Percentiles rank a stretch among this genome's conserved stretches.
Evolutionary conservation across 108 stramenopile species (phyloP).

Genomic region (Pseudonitzschia multiseries): DNA sequence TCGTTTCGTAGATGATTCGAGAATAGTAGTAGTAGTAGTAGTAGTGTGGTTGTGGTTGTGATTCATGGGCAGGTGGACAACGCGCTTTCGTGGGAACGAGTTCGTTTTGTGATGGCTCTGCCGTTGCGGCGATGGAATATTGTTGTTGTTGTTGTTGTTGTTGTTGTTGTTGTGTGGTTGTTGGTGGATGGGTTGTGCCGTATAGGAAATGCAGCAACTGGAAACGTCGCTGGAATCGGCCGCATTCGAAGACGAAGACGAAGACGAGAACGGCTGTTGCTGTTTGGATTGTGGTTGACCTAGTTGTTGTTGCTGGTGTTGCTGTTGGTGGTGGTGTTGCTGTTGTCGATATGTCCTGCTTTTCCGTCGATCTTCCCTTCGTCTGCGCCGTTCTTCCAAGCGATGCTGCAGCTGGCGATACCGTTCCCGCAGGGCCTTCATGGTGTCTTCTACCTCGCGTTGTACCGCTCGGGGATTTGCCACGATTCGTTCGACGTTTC

Average conservation of each 20-base stretch:
- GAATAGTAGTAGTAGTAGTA: too few species aligned
- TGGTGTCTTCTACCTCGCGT: conserved; percentile 58
- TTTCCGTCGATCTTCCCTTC: background rate
- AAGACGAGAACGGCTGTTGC: conserved; percentile 1
- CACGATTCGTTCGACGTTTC: conserved; percentile 53
- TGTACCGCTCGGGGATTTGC: conserved; percentile 59
- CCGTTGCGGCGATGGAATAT: background rate
- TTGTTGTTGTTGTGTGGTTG: too few species aligned
- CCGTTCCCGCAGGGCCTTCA: conserved; percentile 51
- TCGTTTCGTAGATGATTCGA: too few species aligned
- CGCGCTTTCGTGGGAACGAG: background rate
- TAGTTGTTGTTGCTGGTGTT: too few species aligned
- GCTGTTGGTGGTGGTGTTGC: too few species aligned
- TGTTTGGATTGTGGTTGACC: conserved; percentile 3
- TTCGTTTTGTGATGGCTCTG: too few species aligned
- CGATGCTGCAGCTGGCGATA: conserved; percentile 60
- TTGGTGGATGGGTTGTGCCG: background rate
- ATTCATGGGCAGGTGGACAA: conserved; percentile 4
- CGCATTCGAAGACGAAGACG: background rate
- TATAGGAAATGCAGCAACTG: background rate
- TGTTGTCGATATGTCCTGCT: too few species aligned
- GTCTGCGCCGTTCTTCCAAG: conserved; percentile 28
- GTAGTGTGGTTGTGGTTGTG: too few species aligned
- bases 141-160: background rate
- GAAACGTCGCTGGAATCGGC: background rate